Conservation (phyloP, 805 yeast genomes). For the Lipomyces lipofer region DNA sequence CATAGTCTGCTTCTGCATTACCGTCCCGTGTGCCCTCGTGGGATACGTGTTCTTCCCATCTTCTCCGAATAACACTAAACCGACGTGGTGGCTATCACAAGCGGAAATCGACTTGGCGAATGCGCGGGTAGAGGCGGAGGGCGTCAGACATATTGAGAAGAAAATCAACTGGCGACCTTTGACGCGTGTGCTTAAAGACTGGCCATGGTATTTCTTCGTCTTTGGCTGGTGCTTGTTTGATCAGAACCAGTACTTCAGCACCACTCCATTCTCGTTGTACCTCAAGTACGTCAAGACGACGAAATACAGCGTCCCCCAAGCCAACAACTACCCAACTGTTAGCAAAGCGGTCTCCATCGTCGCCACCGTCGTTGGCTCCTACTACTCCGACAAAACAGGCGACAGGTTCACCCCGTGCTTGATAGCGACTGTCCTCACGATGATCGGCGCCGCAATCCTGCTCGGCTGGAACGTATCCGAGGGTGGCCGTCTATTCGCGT, state of each 20-base stretch:
- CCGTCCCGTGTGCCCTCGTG: constrained; percentile 42
- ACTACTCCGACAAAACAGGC: constrained; percentile 27
- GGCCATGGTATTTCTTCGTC: constrained; percentile 42
- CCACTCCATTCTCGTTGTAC: constrained; percentile 42
- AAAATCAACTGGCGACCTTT: constrained; percentile 37
- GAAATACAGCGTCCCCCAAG: constrained; percentile 40
- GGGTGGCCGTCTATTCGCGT: constrained; percentile 19
- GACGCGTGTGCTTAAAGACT: constrained; percentile 40
- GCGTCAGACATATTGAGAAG: constrained; percentile 34
- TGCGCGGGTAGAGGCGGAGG: constrained; percentile 37
- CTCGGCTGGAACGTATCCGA: constrained; percentile 48
- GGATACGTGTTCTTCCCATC: constrained; percentile 53
- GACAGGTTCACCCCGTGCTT: constrained; percentile 47
- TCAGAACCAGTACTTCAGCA: constrained; percentile 16
- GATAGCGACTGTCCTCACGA: constrained; percentile 69
- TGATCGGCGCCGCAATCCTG: constrained; percentile 67
- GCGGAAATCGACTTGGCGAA: constrained; percentile 41
- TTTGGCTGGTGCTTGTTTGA: constrained; percentile 25
- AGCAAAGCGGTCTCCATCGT: constrained; percentile 51
- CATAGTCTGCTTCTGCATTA: constrained; percentile 54
- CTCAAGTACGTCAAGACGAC: constrained; percentile 38
- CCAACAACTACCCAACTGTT: constrained; percentile 46
- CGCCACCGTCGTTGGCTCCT: constrained; percentile 52
- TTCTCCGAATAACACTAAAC: constrained; percentile 47
- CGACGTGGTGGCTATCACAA: constrained; percentile 41